Percentiles rank a stretch among this genome's conserved stretches.
Conservation (phyloP, 768 basidiomycete genomes). For the Russula brevipes region DNA sequence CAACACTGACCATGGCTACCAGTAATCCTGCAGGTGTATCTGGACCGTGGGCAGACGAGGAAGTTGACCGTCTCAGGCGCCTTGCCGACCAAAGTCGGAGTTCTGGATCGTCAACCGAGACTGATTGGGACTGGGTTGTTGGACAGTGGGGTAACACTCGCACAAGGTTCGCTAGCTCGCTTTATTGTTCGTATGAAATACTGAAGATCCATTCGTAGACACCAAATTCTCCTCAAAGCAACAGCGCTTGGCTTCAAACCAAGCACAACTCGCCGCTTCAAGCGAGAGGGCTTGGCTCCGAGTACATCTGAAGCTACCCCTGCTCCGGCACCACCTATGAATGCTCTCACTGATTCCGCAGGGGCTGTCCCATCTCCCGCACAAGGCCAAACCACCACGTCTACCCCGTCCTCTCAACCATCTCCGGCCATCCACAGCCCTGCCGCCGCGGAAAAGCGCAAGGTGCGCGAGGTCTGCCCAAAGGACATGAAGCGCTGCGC, state of each 20-base stretch:
- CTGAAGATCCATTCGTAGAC: constrained; percentile 38
- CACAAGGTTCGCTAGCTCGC: constrained; percentile 49
- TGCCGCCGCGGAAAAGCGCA: constrained; percentile 47
- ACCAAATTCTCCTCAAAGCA: constrained; percentile 80
- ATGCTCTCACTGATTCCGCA: constrained; percentile 14
- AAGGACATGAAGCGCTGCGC: constrained; percentile 60
- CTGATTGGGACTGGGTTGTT: constrained; percentile 78
- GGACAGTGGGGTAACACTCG: constrained; percentile 68
- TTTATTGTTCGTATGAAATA: not conserved
- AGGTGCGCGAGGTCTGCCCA: constrained; percentile 56
- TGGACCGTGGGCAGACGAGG: constrained; percentile 76
- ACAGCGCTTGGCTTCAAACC: constrained; percentile 75
- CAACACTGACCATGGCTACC: constrained; percentile 23
- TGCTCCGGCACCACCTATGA: constrained; percentile 12
- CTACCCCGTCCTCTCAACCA: constrained; percentile 22
- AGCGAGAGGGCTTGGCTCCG: constrained; percentile 40
- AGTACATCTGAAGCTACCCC: constrained; percentile 10
- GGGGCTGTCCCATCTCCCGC: constrained; percentile 19
- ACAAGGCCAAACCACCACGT: constrained; percentile 19
- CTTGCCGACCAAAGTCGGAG: constrained; percentile 62
- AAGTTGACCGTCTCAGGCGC: constrained; percentile 61
- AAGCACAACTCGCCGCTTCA: constrained; percentile 57
- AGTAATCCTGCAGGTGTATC: constrained; percentile 44
- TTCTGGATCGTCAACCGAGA: constrained; percentile 42
- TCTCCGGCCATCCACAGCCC: constrained; percentile 23